Evolutionary conservation across 1,284 basidiomycete species (phyloP).

Genomic region (Coriolopsis trogii): DNA sequence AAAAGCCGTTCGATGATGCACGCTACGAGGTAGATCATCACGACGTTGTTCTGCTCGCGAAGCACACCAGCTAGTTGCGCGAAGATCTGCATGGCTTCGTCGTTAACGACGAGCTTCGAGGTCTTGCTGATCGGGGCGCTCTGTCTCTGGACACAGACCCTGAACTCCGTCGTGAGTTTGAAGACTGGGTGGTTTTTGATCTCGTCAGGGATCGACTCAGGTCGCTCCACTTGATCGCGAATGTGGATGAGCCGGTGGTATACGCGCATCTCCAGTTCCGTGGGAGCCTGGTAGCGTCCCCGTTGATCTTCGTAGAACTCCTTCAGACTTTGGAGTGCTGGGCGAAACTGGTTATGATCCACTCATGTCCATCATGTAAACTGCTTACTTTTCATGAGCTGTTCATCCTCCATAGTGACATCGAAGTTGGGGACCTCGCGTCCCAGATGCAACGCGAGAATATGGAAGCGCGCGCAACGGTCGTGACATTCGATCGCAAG

Average conservation of each 20-base stretch:
- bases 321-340: constrained; percentile 88
- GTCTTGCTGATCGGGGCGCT: constrained; percentile 78
- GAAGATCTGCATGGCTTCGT: constrained; percentile 69
- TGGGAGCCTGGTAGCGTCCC: constrained; percentile 66
- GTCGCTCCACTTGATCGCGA: constrained; percentile 80
- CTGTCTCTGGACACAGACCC: constrained; percentile 78
- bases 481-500: constrained; percentile 91
- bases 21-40: constrained; percentile 77
- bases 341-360: neutral
- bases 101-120: constrained; percentile 60
- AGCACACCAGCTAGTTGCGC: constrained; percentile 58
- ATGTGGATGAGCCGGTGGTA: constrained; percentile 94
- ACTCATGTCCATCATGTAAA: neutral
- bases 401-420: constrained; percentile 82
- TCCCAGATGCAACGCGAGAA: constrained; percentile 82
- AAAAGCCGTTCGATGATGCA: constrained; percentile 75
- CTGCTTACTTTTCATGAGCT: constrained; percentile 83
- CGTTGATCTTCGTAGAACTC: constrained; percentile 93
- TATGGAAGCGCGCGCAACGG: constrained; percentile 93
- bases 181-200: constrained; percentile 80
- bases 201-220: constrained; percentile 77
- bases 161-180: constrained; percentile 81
- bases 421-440: constrained; percentile 66
- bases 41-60: constrained; percentile 56
- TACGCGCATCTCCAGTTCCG: constrained; percentile 94